Percentiles rank a stretch among this genome's conserved stretches.
These are phyloP conservation scores for Trichoderma breve DNA, from an alignment of 2,329 filamentous ascomycete species.

Conservation along the genomic window DNA sequence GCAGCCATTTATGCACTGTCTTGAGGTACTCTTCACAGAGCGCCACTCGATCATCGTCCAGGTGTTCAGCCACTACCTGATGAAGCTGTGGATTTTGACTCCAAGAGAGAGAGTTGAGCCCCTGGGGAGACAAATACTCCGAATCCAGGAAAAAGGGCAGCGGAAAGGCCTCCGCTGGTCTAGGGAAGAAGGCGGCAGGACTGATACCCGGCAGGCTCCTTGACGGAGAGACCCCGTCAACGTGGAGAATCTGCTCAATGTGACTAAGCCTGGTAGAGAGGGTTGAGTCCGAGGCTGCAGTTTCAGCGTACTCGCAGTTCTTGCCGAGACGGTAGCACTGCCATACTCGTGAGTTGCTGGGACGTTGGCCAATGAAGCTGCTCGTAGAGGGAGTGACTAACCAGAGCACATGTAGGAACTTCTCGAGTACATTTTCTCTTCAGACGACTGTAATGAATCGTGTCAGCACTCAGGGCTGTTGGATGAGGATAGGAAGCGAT, in stretches of 20 bases:
- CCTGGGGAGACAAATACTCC: background rate
- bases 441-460: background rate
- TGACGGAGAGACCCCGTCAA: background rate
- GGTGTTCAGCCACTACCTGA: background rate
- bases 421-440: slow-evolving; percentile 6
- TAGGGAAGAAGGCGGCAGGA: background rate
- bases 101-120: background rate
- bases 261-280: background rate
- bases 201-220: background rate
- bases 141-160: slow-evolving; percentile 14
- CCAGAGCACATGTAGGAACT: slow-evolving; percentile 1
- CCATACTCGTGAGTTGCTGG: background rate
- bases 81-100: background rate
- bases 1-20: slow-evolving; percentile 11
- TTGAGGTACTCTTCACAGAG: slow-evolving; percentile 5
- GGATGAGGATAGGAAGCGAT: background rate
- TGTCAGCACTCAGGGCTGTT: background rate
- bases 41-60: background rate
- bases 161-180: background rate
- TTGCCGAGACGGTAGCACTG: slow-evolving; percentile 9
- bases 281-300: background rate
- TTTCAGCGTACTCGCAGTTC: slow-evolving; percentile 10
- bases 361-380: background rate
- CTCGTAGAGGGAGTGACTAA: background rate
- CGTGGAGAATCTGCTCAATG: background rate